phyloP scores from a whole-genome alignment of 108 stramenopile genomes.

The Pseudonitzschia multiseries region DNA sequence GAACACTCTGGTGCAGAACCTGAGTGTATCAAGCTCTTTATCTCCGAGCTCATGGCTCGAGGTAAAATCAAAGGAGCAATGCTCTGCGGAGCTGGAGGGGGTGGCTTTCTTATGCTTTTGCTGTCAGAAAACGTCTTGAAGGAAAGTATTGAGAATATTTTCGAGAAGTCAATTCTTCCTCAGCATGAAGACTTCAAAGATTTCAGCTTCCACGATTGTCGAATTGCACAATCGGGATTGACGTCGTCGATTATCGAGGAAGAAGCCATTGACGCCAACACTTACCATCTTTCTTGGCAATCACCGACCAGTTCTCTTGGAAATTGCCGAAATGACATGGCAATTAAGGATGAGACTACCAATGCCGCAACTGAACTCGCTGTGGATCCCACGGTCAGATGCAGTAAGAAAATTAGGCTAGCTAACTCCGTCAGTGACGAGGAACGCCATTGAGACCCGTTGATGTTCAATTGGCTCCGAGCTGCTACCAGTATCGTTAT shows the following conservation, averaged over 20 bases:
- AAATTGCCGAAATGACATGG: not conserved
- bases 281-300: slow-evolving; percentile 33
- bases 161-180: slow-evolving; percentile 17
- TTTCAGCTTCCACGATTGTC: slow-evolving; percentile 54
- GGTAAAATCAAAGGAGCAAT: slow-evolving; percentile 50
- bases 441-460: too few species aligned
- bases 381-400: too few species aligned
- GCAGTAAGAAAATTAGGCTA: not conserved
- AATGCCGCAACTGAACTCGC: too few species aligned
- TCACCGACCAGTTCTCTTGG: too few species aligned
- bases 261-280: not conserved
- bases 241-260: slow-evolving; percentile 25
- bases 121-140: slow-evolving; percentile 25
- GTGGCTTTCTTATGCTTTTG: slow-evolving; percentile 72
- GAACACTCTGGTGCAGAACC: slow-evolving; percentile 68
- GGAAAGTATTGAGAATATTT: slow-evolving; percentile 23
- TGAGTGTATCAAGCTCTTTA: slow-evolving; percentile 31
- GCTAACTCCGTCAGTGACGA: slow-evolving; percentile 23
- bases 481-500: too few species aligned
- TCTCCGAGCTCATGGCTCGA: slow-evolving; percentile 34
- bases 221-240: slow-evolving; percentile 43
- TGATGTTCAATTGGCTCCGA: too few species aligned
- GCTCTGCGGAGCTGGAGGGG: slow-evolving; percentile 83
- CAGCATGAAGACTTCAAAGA: slow-evolving; percentile 4
- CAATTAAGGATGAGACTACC: not conserved